Conservation (phyloP, 306 rosid genomes). For the Sesbania bispinosa region DNA sequence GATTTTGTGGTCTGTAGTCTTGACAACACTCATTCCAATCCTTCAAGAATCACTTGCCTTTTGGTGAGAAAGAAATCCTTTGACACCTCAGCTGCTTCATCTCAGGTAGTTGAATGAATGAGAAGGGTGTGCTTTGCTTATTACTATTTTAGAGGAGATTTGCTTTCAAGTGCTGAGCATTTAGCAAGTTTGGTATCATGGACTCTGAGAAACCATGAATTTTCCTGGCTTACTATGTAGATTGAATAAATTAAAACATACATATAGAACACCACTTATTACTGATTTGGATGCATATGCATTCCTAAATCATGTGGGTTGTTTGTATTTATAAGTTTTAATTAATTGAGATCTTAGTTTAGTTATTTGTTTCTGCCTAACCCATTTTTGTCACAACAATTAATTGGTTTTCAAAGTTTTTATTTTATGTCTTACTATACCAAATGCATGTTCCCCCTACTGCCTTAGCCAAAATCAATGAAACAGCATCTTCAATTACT, state of each 20-base stretch:
- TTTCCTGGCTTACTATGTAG: conserved; percentile 24
- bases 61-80: conserved; percentile 78
- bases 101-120: conserved; percentile 53
- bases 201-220: not conserved
- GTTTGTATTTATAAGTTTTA: conserved; percentile 3
- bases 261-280: conserved; percentile 10
- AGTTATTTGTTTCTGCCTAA: conserved; percentile 1
- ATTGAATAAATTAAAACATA: conserved; percentile 29
- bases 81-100: conserved; percentile 51
- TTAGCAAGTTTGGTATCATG: conserved; percentile 4
- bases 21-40: conserved; percentile 61
- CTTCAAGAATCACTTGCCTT: conserved; percentile 79
- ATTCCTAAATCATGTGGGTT: not conserved
- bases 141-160: not conserved
- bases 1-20: conserved; percentile 77
- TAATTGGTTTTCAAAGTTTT: not conserved
- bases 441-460: not conserved
- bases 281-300: conserved; percentile 21
- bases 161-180: not conserved
- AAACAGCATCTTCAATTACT: not conserved
- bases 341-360: not conserved
- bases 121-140: not conserved
- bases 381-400: not conserved
- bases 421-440: not conserved
- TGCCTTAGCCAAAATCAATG: not conserved